phyloP scores from a whole-genome alignment of 768 basidiomycete genomes.

The Gautieria morchelliformis region DNA sequence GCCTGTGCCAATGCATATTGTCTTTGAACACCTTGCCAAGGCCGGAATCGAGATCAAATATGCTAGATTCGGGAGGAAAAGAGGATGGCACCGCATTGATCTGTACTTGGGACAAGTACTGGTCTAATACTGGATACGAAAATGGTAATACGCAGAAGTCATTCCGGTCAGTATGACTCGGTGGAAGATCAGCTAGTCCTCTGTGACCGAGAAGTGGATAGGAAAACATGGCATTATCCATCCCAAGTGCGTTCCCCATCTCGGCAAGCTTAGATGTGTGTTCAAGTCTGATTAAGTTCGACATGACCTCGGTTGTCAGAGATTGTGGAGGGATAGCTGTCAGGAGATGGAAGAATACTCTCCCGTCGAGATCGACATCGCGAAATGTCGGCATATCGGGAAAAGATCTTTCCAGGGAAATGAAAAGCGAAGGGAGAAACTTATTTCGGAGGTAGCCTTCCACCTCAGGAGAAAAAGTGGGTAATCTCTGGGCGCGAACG shows the following conservation, averaged over 20 bases:
- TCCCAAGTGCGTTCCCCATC: constrained; percentile 17
- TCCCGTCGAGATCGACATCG: constrained; percentile 43
- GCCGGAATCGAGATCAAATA: neutral
- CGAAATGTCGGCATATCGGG: constrained; percentile 9
- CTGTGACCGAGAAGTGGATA: constrained; percentile 10
- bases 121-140: constrained; percentile 30
- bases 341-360: constrained; percentile 39
- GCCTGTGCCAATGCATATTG: constrained; percentile 51
- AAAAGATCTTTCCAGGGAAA: constrained; percentile 20
- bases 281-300: constrained; percentile 16
- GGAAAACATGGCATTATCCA: constrained; percentile 21
- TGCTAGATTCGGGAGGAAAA: neutral
- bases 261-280: constrained; percentile 16
- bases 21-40: constrained; percentile 40
- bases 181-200: neutral
- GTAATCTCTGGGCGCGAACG: constrained; percentile 29
- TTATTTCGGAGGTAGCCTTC: constrained; percentile 20
- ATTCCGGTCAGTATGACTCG: neutral
- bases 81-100: constrained; percentile 12
- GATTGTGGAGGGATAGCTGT: constrained; percentile 24
- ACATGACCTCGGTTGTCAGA: neutral
- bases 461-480: constrained; percentile 14
- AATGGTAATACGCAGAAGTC: constrained; percentile 27
- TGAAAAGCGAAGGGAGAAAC: constrained; percentile 35
- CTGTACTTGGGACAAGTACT: constrained; percentile 28